These are phyloP conservation scores for Heterobasidion annosum DNA, from an alignment of 1,284 basidiomycete species.

Conservation along the genomic window DNA sequence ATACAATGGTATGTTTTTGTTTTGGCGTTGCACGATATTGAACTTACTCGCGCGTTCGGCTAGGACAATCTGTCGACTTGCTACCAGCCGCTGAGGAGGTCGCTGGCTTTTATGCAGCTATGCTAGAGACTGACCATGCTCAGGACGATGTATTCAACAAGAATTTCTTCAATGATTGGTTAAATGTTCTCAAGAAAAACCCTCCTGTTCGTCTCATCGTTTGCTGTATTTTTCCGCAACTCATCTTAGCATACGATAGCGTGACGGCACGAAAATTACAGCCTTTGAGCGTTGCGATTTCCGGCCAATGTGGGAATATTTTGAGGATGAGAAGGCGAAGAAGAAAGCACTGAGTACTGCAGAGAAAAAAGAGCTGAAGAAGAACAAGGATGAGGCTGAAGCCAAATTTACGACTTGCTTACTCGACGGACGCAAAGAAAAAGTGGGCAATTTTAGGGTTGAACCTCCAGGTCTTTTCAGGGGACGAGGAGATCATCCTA, in stretches of 20 bases:
- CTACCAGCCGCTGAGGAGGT: conserved; percentile 91
- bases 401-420: conserved; percentile 79
- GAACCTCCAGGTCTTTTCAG: conserved; percentile 97
- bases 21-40: conserved; percentile 7
- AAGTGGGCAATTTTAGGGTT: conserved; percentile 96
- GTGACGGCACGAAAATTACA: conserved; percentile 69
- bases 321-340: conserved; percentile 87
- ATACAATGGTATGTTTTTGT: conserved; percentile 69
- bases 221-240: not conserved
- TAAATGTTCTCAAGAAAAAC: conserved; percentile 66
- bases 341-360: conserved; percentile 83
- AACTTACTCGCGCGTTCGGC: conserved; percentile 9
- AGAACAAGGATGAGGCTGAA: conserved; percentile 78
- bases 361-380: conserved; percentile 88
- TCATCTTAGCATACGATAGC: conserved; percentile 26
- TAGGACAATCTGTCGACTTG: conserved; percentile 75
- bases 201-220: conserved; percentile 66
- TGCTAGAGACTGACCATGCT: conserved; percentile 92
- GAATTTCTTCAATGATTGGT: conserved; percentile 96
- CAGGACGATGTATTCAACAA: conserved; percentile 85
- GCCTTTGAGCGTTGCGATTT: conserved; percentile 88
- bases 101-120: conserved; percentile 91
- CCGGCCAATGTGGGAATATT: conserved; percentile 89
- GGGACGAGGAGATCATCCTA: conserved; percentile 97
- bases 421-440: conserved; percentile 95